Base-by-base conservation (phyloP, 2,329 filamentous ascomycete genomes). In the Microascus cirrosus region DNA sequence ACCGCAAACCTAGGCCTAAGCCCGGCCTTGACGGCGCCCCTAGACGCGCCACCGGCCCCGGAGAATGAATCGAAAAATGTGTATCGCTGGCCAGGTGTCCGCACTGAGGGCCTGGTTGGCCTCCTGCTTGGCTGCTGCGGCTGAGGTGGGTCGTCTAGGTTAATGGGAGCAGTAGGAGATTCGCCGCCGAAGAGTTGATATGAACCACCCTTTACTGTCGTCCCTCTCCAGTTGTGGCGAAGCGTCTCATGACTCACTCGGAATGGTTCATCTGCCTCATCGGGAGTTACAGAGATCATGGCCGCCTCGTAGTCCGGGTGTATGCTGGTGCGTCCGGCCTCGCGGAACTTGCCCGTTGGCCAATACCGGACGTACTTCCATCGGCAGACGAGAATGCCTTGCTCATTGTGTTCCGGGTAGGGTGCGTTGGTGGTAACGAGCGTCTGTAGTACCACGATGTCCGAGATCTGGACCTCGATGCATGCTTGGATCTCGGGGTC, bases 1-100 rank as follows among this genome's bases (percentile, higher is more conserved):
- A 92, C 79, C 0, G 80, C 84, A 67, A 82, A 84, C 25, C 73
- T 70, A 0, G 89, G 65, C 3, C 74, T 69, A 15, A 91, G 71
- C 0, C 87, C 87, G 0, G 77, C 76, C 15, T 68, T 67, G 22
- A 73, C 66, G 0, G 87, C 87, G 0, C 87, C 89, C 2, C 79
- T 73, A 0, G 87, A 87, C 1, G 82, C 81, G 4, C 89, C 89
- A 0, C 90, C 89, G 1, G 81, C 86, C 1, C 89, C 88, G 36
- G 82, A 87, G 61, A 89, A 94, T 0, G 80, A 77, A 65, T 94
- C 90, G 1, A 82, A 86, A 25, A 86, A 81, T 0, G 83, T 87
- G 60, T 89, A 89, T 45, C 73, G 74, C 53, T 81, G 78, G 0
- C 68, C 68, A 0, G 58, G 59, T 58, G 12, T 22, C 25, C 51